Conservation (phyloP, 2,329 filamentous ascomycete genomes). For the Pyrenochaeta sp. region DNA sequence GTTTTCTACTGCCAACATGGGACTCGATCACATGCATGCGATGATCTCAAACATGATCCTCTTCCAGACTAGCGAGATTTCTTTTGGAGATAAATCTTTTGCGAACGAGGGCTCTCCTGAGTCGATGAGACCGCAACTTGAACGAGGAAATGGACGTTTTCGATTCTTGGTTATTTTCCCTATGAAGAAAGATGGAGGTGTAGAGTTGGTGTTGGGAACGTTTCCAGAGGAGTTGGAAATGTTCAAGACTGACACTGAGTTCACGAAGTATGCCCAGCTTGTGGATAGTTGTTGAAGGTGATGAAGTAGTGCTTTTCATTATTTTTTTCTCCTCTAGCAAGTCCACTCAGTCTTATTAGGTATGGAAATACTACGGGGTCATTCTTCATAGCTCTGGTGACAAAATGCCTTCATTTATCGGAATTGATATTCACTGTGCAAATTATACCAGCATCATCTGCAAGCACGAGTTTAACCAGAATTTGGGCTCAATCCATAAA, state of each 20-base stretch:
- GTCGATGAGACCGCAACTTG: conserved; percentile 35
- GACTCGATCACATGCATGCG: conserved; percentile 28
- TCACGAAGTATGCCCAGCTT: conserved; percentile 45
- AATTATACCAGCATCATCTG: too few relatives aligned
- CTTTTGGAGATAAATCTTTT: conserved; percentile 29
- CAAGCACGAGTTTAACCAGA: too few relatives aligned
- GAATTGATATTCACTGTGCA: too few relatives aligned
- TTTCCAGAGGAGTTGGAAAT: conserved; percentile 54
- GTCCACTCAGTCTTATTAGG: too few relatives aligned
- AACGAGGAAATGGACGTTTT: conserved; percentile 29
- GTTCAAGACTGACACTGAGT: conserved; percentile 54
- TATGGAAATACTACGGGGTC: too few relatives aligned
- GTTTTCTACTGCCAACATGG: conserved; percentile 29
- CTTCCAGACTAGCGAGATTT: conserved; percentile 23
- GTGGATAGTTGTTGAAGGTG: conserved; percentile 10
- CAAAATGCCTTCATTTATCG: too few relatives aligned
- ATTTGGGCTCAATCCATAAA: too few relatives aligned
- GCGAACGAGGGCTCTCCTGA: conserved; percentile 29
- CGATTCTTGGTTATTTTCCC: conserved; percentile 37
- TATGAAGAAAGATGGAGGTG: conserved; percentile 30
- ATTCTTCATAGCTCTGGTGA: too few relatives aligned
- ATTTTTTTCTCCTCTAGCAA: not conserved
- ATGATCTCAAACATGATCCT: conserved; percentile 38
- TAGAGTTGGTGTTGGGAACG: conserved; percentile 23
- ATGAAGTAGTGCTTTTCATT: not conserved